Percentiles rank a stretch among this genome's conserved stretches.
Evolutionary conservation across 441 rosid genomes (phyloP).

Genomic region (Melastoma candidum): DNA sequence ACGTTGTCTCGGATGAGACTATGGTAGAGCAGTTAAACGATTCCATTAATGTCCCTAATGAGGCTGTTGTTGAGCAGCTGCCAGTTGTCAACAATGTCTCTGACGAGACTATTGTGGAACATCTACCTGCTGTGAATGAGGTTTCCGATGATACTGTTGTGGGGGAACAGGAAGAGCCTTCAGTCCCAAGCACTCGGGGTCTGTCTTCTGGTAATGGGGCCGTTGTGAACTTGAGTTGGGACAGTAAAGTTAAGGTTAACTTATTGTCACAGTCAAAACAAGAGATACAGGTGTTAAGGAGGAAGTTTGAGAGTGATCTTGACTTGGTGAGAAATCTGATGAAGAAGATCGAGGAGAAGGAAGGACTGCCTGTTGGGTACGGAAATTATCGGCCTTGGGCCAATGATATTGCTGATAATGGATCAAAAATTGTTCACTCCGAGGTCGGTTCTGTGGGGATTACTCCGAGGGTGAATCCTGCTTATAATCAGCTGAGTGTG

Average conservation of each 20-base stretch:
- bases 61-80: constrained; percentile 26
- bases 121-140: constrained; percentile 17
- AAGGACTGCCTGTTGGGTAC: constrained; percentile 40
- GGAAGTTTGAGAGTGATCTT: constrained; percentile 75
- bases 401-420: constrained; percentile 37
- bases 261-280: constrained; percentile 43
- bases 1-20: constrained; percentile 33
- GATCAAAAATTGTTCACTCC: constrained; percentile 46
- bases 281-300: constrained; percentile 52
- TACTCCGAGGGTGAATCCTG: constrained; percentile 56
- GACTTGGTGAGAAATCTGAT: constrained; percentile 64
- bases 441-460: constrained; percentile 49
- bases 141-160: constrained; percentile 31
- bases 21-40: constrained; percentile 24
- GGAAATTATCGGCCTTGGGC: constrained; percentile 23
- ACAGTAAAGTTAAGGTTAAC: constrained; percentile 41
- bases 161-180: constrained; percentile 23
- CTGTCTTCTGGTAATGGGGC: constrained; percentile 30
- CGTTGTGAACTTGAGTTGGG: constrained; percentile 27
- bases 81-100: constrained; percentile 25
- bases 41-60: constrained; percentile 25
- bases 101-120: constrained; percentile 27
- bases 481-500: constrained; percentile 59
- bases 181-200: constrained; percentile 14
- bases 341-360: constrained; percentile 73